Percentiles rank a stretch among this genome's conserved stretches.
phyloP scores from a whole-genome alignment of 2,329 filamentous ascomycete genomes.

The Coniochaeta sp. region DNA sequence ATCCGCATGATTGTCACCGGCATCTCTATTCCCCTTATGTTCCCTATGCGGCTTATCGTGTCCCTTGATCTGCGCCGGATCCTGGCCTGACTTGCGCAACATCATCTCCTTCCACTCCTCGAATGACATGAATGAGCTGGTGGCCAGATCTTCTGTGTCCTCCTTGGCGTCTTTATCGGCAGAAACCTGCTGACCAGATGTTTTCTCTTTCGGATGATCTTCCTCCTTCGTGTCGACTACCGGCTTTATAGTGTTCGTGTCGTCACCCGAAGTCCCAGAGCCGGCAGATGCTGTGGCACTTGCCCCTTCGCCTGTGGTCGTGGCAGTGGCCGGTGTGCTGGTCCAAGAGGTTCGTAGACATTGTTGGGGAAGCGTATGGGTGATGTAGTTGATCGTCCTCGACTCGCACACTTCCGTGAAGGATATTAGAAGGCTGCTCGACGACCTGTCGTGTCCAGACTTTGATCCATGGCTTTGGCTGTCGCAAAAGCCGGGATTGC shows the following conservation, averaged over 20 bases:
- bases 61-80: slow-evolving; percentile 56
- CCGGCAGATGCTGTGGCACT: slow-evolving; percentile 2
- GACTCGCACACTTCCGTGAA: slow-evolving; percentile 38
- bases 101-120: slow-evolving; percentile 98
- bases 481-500: background rate
- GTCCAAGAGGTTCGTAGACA: slow-evolving; percentile 61
- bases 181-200: slow-evolving; percentile 38
- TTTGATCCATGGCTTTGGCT: slow-evolving; percentile 7
- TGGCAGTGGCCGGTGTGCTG: slow-evolving; percentile 16
- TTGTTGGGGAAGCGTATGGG: slow-evolving; percentile 67
- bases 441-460: slow-evolving; percentile 4
- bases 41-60: slow-evolving; percentile 41
- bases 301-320: background rate
- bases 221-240: slow-evolving; percentile 28
- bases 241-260: slow-evolving; percentile 4
- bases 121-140: slow-evolving; percentile 79
- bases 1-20: slow-evolving; percentile 54
- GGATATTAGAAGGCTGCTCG: background rate
- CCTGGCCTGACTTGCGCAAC: slow-evolving; percentile 74
- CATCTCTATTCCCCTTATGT: slow-evolving; percentile 38
- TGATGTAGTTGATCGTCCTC: slow-evolving; percentile 74
- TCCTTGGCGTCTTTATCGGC: slow-evolving; percentile 52
- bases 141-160: slow-evolving; percentile 59
- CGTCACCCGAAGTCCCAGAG: slow-evolving; percentile 5
- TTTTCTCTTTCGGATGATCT: slow-evolving; percentile 8